A percentile compares a stretch with the other conserved stretches of the same genome.
Conservation (phyloP, 140 eudicot species). For the Anethum foeniculum region DNA sequence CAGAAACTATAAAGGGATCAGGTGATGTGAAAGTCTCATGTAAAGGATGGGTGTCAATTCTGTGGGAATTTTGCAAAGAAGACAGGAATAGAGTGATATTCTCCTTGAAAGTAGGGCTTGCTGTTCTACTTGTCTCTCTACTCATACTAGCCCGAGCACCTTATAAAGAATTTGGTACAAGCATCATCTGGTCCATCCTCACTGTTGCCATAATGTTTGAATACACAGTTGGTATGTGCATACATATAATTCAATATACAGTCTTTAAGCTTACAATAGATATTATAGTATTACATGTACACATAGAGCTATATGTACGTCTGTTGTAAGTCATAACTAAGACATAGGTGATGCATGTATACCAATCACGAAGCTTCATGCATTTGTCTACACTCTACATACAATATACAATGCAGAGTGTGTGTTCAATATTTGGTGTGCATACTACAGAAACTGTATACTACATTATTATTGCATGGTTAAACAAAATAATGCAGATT, state of each 20-base stretch:
- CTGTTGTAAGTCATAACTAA: background rate
- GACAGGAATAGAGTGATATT: constrained; percentile 48
- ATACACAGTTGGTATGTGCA: constrained; percentile 62
- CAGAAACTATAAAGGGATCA: constrained; percentile 26
- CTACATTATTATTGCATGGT: background rate
- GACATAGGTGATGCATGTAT: background rate
- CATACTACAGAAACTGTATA: background rate
- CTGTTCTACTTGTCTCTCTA: constrained; percentile 58
- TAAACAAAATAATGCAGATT: background rate
- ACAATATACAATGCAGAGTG: background rate
- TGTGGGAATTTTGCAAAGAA: constrained; percentile 51
- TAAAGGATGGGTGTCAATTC: constrained; percentile 27
- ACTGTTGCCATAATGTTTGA: constrained; percentile 82
- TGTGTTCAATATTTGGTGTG: background rate
- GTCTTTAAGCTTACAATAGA: background rate
- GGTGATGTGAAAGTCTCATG: constrained; percentile 9
- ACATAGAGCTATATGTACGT: background rate
- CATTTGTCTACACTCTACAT: background rate
- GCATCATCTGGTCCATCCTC: constrained; percentile 74
- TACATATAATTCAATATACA: background rate
- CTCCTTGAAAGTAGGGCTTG: constrained; percentile 60
- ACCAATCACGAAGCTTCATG: background rate
- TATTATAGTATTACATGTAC: background rate
- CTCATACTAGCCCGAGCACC: constrained; percentile 57
- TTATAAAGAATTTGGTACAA: constrained; percentile 50